Evolutionary conservation across 148 eudicot genomes (phyloP).

Genomic region (Amaranthus cruentus): DNA sequence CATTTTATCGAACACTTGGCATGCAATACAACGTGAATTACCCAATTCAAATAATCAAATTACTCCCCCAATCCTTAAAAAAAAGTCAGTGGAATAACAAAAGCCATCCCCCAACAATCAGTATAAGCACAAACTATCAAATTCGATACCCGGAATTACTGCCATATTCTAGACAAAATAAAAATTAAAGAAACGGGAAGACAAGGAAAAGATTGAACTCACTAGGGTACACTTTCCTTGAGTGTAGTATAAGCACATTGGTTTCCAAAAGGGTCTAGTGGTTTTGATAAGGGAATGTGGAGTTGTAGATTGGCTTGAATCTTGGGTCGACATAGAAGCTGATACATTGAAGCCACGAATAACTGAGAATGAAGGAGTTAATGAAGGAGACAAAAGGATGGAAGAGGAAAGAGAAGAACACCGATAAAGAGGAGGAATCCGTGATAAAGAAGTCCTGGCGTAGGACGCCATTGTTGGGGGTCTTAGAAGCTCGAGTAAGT

Average conservation of each 20-base stretch:
- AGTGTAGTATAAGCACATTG: slow-evolving; percentile 74
- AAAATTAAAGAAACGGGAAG: background rate
- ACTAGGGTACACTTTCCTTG: slow-evolving; percentile 86
- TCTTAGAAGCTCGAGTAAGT: background rate
- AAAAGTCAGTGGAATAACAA: too few species aligned
- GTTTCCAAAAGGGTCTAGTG: slow-evolving; percentile 56
- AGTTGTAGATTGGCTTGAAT: slow-evolving; percentile 20
- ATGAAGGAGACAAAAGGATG: slow-evolving; percentile 15
- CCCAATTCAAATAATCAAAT: too few species aligned
- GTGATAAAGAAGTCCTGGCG: slow-evolving; percentile 13
- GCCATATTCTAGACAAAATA: background rate
- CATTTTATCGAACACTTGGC: slow-evolving; percentile 35
- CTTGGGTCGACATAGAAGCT: slow-evolving; percentile 41
- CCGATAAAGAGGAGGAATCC: slow-evolving; percentile 15
- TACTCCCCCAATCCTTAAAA: too few species aligned
- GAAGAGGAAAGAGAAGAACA: slow-evolving; percentile 21
- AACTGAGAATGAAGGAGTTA: slow-evolving; percentile 11
- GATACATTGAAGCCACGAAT: slow-evolving; percentile 23
- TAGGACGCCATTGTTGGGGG: slow-evolving; percentile 35
- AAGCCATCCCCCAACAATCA: too few species aligned
- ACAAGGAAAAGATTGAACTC: background rate
- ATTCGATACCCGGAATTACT: background rate
- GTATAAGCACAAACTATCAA: background rate
- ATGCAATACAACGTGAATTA: slow-evolving; percentile 4
- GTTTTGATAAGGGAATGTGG: slow-evolving; percentile 9